Base-by-base conservation (phyloP, 768 basidiomycete species). In the Galerina sulciceps region DNA sequence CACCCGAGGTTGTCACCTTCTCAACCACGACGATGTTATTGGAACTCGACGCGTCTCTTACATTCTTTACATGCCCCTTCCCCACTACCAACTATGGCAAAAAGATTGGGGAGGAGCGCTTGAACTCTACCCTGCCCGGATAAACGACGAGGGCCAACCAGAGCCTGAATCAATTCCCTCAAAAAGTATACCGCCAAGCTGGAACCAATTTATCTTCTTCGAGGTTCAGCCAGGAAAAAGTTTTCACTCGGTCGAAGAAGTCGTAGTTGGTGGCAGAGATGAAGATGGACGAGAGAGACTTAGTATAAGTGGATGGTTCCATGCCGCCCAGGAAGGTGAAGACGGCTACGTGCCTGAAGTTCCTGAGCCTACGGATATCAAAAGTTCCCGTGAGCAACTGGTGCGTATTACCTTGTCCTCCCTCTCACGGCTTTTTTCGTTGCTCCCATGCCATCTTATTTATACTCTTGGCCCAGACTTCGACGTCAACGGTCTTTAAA, bases 21-120 rank as follows among this genome's bases (percentile, higher is more conserved):
- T 99, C 67, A 93, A 96, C 73, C 96, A 99, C 79, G 96, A 99
- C 86, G 96, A 99, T 72, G 96, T 96, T 22, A 98, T 98, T 69
- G 94, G 94, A 60, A 85, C 94, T 8, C 89, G 96, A 22, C 86
- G 94, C 41, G 91, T 98, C 53, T 96, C 93, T 1, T 99, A 96
- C 78, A 96, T 99, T 75, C 87, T 98, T 48, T 99, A 99, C 76
- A 91, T 98, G 83, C 96, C 96, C 17, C 81, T 89, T 62, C 88
- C 90, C 23, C 75, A 81, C 70, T 83, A 82, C 67, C 79, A 86
- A 59, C 79, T 85, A 45, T 99, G 96, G 96, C 83, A 90, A 69
- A 82, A 85, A 43, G 88, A 91, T 60, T 97, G 91, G 87, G 96
- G 96, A 35, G 96, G 96, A 23, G 91, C 95, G 3, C 83, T 99